These are phyloP conservation scores for Aspergillus awamori DNA, from an alignment of 2,329 filamentous ascomycete species.

Conservation along the genomic window DNA sequence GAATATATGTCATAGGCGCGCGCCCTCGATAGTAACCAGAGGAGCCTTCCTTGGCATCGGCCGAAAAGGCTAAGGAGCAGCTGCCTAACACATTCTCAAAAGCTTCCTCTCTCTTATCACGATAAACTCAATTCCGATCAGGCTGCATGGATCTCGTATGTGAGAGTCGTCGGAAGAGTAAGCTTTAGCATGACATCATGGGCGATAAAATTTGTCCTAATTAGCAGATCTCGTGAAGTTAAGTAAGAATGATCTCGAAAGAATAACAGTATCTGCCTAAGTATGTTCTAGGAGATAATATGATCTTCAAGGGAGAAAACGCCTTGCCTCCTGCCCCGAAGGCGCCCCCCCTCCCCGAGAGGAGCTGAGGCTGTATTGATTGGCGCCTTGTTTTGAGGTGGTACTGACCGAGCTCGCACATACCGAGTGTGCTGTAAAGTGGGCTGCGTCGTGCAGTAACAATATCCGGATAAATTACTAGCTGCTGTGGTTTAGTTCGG, in stretches of 20 bases:
- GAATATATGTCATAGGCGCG: neutral
- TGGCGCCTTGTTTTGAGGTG: neutral
- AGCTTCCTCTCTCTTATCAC: neutral
- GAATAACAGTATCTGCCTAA: too few species aligned
- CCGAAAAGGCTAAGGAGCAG: neutral
- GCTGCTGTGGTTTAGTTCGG: constrained; percentile 8
- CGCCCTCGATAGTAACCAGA: neutral
- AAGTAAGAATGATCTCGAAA: too few species aligned
- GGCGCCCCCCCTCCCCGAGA: neutral
- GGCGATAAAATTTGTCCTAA: neutral
- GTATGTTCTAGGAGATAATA: constrained; percentile 1
- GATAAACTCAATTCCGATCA: neutral
- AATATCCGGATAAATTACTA: constrained; percentile 3
- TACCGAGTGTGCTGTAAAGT: neutral
- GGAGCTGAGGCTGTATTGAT: neutral
- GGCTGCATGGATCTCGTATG: neutral
- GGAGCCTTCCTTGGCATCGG: neutral
- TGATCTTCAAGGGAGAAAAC: neutral
- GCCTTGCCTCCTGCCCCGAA: constrained; percentile 1
- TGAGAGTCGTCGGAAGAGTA: too few species aligned
- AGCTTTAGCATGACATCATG: neutral
- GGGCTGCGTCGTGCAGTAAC: neutral
- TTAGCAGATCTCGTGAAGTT: neutral
- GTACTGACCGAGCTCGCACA: neutral
- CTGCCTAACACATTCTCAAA: neutral